phyloP scores from a whole-genome alignment of 768 basidiomycete genomes.

The Leccinum pellstonianum region DNA sequence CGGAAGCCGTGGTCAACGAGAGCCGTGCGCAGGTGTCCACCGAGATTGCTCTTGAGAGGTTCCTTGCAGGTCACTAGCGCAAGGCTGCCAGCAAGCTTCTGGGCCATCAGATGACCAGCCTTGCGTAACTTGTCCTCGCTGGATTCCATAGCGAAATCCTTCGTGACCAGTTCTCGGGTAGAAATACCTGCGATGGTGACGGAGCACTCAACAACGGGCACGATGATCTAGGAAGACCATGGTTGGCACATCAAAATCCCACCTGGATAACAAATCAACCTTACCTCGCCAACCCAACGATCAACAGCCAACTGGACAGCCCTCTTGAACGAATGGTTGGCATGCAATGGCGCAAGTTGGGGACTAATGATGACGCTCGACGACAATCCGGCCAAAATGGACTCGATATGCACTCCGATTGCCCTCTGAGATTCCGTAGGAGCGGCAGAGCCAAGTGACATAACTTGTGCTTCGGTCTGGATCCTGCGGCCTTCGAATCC shows the following conservation, averaged over 20 bases:
- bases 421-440: conserved; percentile 65
- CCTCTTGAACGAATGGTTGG: conserved; percentile 84
- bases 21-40: conserved; percentile 80
- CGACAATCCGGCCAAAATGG: conserved; percentile 68
- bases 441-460: conserved; percentile 58
- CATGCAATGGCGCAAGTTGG: conserved; percentile 70
- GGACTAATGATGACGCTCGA: conserved; percentile 74
- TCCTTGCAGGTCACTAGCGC: conserved; percentile 99
- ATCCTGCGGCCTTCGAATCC: conserved; percentile 58
- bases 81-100: conserved; percentile 93
- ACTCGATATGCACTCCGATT: conserved; percentile 77
- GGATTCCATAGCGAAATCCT: conserved; percentile 92
- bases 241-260: neutral
- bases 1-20: conserved; percentile 85
- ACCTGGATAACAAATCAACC: conserved; percentile 8
- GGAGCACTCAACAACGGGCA: conserved; percentile 96
- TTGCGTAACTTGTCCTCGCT: conserved; percentile 88
- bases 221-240: conserved; percentile 64
- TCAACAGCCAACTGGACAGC: conserved; percentile 92
- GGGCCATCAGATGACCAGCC: conserved; percentile 94
- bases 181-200: conserved; percentile 99
- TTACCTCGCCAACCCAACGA: conserved; percentile 89
- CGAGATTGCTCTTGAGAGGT: conserved; percentile 88
- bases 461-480: conserved; percentile 55
- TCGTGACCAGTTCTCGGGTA: conserved; percentile 91